These are phyloP conservation scores for Chloris gayana DNA, from an alignment of 176 grass and related monocot species.

Conservation along the genomic window DNA sequence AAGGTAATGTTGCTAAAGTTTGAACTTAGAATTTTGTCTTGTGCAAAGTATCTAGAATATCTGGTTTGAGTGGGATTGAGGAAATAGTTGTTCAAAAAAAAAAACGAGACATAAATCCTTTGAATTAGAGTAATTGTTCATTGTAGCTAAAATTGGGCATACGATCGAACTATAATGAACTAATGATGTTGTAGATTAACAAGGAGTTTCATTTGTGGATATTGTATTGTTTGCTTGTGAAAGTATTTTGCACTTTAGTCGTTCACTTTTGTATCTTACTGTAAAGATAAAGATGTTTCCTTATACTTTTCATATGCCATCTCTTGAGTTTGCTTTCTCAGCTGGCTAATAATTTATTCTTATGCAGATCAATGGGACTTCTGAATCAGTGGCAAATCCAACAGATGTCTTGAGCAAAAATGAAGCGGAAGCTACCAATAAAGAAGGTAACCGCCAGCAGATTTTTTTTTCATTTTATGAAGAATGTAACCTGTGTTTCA, in stretches of 20 bases:
- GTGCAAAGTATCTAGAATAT: slow-evolving; percentile 7
- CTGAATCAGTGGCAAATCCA: slow-evolving; percentile 41
- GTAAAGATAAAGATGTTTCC: slow-evolving; percentile 15
- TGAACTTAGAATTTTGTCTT: not conserved
- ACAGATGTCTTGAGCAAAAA: slow-evolving; percentile 67
- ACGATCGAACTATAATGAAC: slow-evolving; percentile 14
- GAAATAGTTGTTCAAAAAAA: slow-evolving; percentile 1
- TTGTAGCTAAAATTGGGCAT: not conserved
- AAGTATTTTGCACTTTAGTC: not conserved
- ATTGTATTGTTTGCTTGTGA: not conserved
- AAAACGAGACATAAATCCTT: not conserved
- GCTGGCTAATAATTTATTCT: slow-evolving; percentile 7
- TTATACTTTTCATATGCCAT: slow-evolving; percentile 23
- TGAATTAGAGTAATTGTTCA: slow-evolving; percentile 18
- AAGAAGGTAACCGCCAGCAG: slow-evolving; percentile 51
- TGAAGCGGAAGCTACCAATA: slow-evolving; percentile 35
- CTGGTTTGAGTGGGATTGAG: slow-evolving; percentile 20
- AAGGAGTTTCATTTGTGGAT: not conserved
- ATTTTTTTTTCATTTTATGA: not conserved
- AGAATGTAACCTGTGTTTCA: not conserved
- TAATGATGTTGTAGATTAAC: slow-evolving; percentile 13
- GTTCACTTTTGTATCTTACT: not conserved
- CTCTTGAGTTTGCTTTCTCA: slow-evolving; percentile 25
- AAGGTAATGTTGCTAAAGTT: not conserved
- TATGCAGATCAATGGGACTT: slow-evolving; percentile 45